phyloP scores from a whole-genome alignment of 1,284 basidiomycete genomes.

The Cutaneotrichosporon sp. region DNA sequence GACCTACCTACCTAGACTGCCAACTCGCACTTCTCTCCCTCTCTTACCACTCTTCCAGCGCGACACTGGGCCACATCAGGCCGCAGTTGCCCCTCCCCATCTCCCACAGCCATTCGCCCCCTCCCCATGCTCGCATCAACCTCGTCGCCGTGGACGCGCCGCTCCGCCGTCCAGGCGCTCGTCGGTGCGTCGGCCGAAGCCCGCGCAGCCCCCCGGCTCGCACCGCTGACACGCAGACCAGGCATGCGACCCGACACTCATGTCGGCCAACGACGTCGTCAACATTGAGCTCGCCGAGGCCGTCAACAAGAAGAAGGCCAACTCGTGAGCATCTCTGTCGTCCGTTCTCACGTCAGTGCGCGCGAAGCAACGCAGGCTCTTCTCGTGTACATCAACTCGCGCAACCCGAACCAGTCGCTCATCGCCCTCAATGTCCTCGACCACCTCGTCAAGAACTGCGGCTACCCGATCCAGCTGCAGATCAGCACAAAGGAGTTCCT shows the following conservation, averaged over 20 bases:
- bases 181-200: constrained; percentile 41
- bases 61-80: constrained; percentile 1
- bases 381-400: constrained; percentile 48
- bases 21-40: too few relatives aligned
- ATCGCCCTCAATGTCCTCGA: constrained; percentile 67
- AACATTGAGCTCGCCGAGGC: constrained; percentile 93
- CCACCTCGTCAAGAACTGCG: constrained; percentile 91
- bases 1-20: too few relatives aligned
- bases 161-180: constrained; percentile 48
- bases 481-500: constrained; percentile 99
- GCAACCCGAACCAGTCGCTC: constrained; percentile 49
- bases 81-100: not conserved
- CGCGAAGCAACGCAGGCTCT: constrained; percentile 58
- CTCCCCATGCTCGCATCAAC: constrained; percentile 33
- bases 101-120: constrained; percentile 5
- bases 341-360: constrained; percentile 26
- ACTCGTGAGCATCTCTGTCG: constrained; percentile 67
- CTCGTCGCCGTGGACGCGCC: constrained; percentile 37
- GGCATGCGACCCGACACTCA: constrained; percentile 83
- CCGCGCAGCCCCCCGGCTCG: not conserved
- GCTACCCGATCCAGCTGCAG: constrained; percentile 96
- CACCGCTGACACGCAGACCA: constrained; percentile 56
- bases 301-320: constrained; percentile 94
- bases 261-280: constrained; percentile 86
- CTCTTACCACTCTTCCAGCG: not conserved